Evolutionary conservation across 768 basidiomycete species (phyloP).

Genomic region (Neoboletus subvelutipes): DNA sequence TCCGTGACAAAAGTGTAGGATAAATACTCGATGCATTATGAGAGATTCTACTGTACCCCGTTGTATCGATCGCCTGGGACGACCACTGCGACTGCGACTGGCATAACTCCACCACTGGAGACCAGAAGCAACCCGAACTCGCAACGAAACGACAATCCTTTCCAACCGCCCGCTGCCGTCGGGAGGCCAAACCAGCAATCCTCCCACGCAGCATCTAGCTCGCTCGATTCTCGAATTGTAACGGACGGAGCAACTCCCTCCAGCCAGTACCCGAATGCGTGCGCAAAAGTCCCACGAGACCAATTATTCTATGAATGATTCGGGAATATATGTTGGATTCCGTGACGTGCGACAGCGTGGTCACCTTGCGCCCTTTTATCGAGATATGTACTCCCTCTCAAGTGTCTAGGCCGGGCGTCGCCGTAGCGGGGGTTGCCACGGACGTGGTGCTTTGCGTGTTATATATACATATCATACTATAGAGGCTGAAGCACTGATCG

Average conservation of each 20-base stretch:
- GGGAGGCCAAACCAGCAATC: not conserved
- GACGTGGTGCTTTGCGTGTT: no score
- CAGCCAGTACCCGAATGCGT: constrained; percentile 7
- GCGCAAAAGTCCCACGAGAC: not conserved
- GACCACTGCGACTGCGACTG: constrained; percentile 2
- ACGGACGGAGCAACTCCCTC: not conserved
- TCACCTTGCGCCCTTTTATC: no score
- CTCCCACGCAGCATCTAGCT: not conserved
- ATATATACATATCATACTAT: no score
- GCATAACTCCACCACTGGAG: constrained; percentile 9
- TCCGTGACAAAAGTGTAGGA: no score
- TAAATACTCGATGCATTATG: no score
- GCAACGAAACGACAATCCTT: not conserved
- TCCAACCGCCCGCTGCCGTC: not conserved
- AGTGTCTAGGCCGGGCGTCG: no score
- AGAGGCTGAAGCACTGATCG: no score
- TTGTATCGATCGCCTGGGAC: constrained; percentile 2
- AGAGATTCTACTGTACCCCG: constrained; percentile 9
- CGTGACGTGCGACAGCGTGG: no score
- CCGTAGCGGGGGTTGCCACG: no score
- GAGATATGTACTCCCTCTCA: no score
- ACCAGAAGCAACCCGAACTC: constrained; percentile 1
- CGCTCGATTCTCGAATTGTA: not conserved
- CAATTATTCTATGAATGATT: not conserved
- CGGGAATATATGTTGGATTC: no score